Evolutionary conservation across 768 basidiomycete species (phyloP), one percentile per base, ranked within the genome.

Genomic region (Mycena maculata): DNA sequence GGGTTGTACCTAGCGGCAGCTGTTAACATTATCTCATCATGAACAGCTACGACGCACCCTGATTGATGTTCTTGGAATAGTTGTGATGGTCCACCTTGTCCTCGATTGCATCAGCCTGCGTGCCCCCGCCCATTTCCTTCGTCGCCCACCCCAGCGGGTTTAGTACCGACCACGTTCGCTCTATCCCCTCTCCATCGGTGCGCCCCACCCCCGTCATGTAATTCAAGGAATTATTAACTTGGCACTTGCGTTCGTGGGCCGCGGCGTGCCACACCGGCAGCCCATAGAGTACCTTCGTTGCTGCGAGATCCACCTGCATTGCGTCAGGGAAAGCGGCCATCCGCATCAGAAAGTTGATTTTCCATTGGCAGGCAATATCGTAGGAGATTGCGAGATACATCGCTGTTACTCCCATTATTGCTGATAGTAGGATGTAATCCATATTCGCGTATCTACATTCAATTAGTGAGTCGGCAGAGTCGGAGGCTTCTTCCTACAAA

Each of bases 61-160:
- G 33, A 0, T 49, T 45, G 5, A 69, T 25, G 31, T 68, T 66
- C 58, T 72, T 72, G 1, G 30, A 15, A 54, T 27, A 67, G 25
- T 69, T 70, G 25, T 61, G 73, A 13, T 69, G 45, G 39, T 80
- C 77, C 13, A 54, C 48, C 25, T 57, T 47, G 30, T 71, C 67
- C 23, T 82, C 76, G 1, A 82, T 23, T 0, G 72, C 70, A 23
- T 79, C 77, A 3, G 69, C 57, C 0, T n/a, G n/a, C 73, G 65
- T 1, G 66, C 31, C 0, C 76, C 75, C 0, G 72, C 68, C 0
- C 77, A 78, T 80, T 20, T 81, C 76, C 15, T 73, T 72, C 0
- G 76, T 79, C 30, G 71, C 74, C 2, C 60, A 62, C 0, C 74
- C n/a, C n/a, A n/a, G n/a, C n/a, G n/a, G n/a, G n/a, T n/a, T n/a